Base-by-base conservation (phyloP, 148 eudicot species). In the Tetragonia tetragonoides region DNA sequence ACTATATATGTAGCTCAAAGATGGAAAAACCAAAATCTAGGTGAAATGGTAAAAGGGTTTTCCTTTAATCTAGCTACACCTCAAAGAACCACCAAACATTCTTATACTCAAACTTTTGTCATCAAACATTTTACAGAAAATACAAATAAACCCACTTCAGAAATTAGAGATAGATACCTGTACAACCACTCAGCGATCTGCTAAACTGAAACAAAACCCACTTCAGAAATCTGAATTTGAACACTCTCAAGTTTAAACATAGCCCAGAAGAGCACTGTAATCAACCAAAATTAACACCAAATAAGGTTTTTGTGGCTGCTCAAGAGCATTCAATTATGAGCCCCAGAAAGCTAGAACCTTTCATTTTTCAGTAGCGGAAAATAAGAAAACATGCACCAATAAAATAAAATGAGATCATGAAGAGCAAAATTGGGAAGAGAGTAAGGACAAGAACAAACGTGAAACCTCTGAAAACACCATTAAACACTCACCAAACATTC, bases 401-500 rank as follows among this genome's bases (percentile, higher is more conserved):
- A 18, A 65, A 70, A 59, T 15, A 18, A 65, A 70, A 59, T 15
- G 42, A 53, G 64, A 57, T 77, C n/a, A 46, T 64, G 61, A 63
- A 18, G 59, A 2, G 10, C 41, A 41, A 37, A 37, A 16, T 59
- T 63, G 41, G 60, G 63, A 64, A 51, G 53, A 60, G 54, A 34
- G 60, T 40, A 53, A 37, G 72, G 76, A 44, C 44, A 75, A 71
- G 21, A 10, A 56, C 17, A 54, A 39, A 69, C 15, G 63, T 18
- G 20, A 54, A 66, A 18, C 3, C 54, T 67, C 41, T 54, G 84
- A 77, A 66, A 73, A 21, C 16, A 23, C 66, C 75, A 82, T 63
- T 64, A 78, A 78, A 63, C 65, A 68, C 53, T 47, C 75, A 78
- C 79, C 85, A 82, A 78, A 82, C 82, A 82, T 69, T 69, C 57